Evolutionary conservation across 306 rosid species (phyloP), one percentile per base, ranked within the genome.

Genomic region (Gillenia trifoliata): DNA sequence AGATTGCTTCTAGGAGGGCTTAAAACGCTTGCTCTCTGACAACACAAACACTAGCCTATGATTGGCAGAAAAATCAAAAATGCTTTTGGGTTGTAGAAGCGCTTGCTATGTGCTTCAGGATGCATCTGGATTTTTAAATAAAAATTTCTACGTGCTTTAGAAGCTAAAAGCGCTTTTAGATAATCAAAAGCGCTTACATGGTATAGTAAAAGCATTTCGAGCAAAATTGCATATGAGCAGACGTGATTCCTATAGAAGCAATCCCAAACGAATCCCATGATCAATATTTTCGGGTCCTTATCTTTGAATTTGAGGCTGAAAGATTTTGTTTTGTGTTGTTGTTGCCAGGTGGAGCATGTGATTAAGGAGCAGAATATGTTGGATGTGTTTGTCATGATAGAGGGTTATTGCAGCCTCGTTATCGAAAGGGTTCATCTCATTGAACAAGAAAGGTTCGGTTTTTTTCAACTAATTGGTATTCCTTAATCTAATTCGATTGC

Each of bases 331-430:
- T 11, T 54, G 8, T n/a, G 17, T 23, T 60, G 16, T 43, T 17
- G 5, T 77, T 22, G 31, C 63, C 77, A 94, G 98, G 95, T 79
- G 66, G 98, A 85, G 90, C 93, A 83, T 43, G 93, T 90, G 64
- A 85, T 94, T 16, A 90, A 88, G 86, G 98, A 94, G 34, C 96
- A 88, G 80, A 90, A 88, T 75, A 88, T 88, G 88, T 61, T 87
- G 76, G 94, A 91, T 74, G 91, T 86, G 75, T 87, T 82, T 68
- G 93, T 75, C 28, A 85, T 81, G 85, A 79, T 91, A 23, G 98
- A 91, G 83, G 78, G 90, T 13, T 94, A 88, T 28, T 86, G 86
- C 83, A 84, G 83, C 63, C 88, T 90, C 25, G 73, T 91, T 78
- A 69, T 88, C 8, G 98, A 94, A 76, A 87, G 98, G 79, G 70